Percentiles rank a stretch among this genome's conserved stretches.
Conservation (phyloP, 1,284 basidiomycete species). For the Rugosomyces carneus region DNA sequence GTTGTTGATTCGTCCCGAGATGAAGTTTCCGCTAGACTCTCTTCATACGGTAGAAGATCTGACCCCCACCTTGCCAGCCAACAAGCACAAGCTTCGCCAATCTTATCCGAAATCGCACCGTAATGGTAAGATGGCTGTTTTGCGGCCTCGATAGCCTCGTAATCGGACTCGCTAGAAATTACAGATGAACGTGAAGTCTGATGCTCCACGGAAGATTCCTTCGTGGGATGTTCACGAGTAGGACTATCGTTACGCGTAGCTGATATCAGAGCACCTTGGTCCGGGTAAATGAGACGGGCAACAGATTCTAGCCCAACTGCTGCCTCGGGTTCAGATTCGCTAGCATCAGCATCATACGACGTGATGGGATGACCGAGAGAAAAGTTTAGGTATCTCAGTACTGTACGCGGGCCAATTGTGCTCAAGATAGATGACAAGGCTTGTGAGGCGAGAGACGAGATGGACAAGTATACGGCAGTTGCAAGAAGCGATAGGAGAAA, state of each 20-base stretch:
- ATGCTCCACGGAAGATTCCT: conserved; percentile 9
- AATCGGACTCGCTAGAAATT: conserved; percentile 16
- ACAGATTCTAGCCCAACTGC: conserved; percentile 68
- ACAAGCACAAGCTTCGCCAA: conserved; percentile 84
- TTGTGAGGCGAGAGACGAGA: conserved; percentile 72
- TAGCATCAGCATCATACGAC: conserved; percentile 30
- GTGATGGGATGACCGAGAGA: conserved; percentile 73
- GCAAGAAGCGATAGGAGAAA: conserved; percentile 85
- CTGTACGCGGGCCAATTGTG: conserved; percentile 77
- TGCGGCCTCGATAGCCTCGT: conserved; percentile 8
- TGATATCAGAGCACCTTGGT: conserved; percentile 13
- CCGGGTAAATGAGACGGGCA: conserved; percentile 43
- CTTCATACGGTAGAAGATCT: conserved; percentile 72
- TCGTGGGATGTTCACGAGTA: conserved; percentile 5
- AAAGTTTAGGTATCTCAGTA: conserved; percentile 76
- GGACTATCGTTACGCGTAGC: conserved; percentile 4
- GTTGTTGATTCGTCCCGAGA: conserved; percentile 3
- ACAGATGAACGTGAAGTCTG: conserved; percentile 14
- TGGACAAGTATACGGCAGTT: conserved; percentile 81
- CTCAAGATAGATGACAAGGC: conserved; percentile 67
- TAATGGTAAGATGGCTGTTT: conserved; percentile 52
- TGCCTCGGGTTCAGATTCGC: conserved; percentile 48
- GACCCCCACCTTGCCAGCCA: conserved; percentile 86
- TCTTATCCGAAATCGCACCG: conserved; percentile 80
- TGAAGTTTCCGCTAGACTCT: conserved; percentile 25